phyloP scores from a whole-genome alignment of 73 alveolate genomes.

The Symbiodinium natans region DNA sequence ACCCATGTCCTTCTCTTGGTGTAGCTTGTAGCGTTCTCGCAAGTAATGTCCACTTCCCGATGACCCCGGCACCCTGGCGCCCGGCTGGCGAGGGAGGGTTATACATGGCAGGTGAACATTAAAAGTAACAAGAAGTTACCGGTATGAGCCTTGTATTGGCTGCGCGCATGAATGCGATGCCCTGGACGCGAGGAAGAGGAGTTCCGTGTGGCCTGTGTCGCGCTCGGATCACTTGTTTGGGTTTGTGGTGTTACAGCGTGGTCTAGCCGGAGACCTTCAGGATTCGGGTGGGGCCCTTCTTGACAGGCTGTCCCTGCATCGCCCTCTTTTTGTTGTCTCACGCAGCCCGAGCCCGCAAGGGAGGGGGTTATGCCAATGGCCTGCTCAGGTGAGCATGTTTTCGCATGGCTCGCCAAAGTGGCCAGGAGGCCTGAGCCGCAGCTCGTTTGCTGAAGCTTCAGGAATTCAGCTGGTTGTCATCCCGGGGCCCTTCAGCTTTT shows the following conservation, averaged over 20 bases:
- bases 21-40: background rate
- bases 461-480: background rate
- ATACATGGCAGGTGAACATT: background rate
- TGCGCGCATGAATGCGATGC: too few relatives aligned
- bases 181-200: background rate
- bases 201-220: background rate
- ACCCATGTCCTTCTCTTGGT: background rate
- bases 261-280: background rate
- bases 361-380: too few relatives aligned
- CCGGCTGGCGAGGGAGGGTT: too few relatives aligned
- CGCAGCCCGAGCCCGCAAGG: too few relatives aligned
- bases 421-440: too few relatives aligned
- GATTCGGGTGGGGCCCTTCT: background rate
- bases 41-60: background rate
- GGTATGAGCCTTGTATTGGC: too few relatives aligned
- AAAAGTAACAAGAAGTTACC: too few relatives aligned
- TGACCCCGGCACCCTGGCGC: background rate
- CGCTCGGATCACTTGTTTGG: background rate
- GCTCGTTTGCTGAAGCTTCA: too few relatives aligned
- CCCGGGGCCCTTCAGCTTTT: background rate
- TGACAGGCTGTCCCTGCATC: background rate
- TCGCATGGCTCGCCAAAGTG: background rate
- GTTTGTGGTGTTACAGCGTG: background rate
- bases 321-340: background rate
- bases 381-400: background rate